These are phyloP conservation scores for Musa beccarii DNA, from an alignment of 176 grass and related monocot genomes.

Conservation along the genomic window DNA sequence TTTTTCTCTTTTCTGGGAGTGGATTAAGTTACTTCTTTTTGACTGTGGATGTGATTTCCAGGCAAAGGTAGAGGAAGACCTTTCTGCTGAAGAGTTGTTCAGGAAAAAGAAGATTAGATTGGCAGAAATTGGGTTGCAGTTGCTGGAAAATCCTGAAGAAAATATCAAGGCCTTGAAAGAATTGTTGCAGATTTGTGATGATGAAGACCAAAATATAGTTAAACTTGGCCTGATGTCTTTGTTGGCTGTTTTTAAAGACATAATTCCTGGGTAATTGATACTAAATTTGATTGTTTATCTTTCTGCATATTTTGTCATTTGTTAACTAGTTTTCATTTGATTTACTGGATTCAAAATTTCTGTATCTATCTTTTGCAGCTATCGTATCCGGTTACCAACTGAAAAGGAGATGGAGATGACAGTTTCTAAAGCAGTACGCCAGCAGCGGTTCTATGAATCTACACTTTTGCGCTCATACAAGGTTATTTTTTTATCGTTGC, in stretches of 20 bases:
- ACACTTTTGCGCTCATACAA: conserved; percentile 83
- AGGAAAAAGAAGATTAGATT: conserved; percentile 76
- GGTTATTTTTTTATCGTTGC: conserved; percentile 32
- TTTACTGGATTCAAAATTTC: conserved; percentile 11
- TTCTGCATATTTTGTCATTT: neutral
- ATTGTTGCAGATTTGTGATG: conserved; percentile 63
- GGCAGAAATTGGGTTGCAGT: conserved; percentile 72
- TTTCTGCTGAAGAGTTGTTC: conserved; percentile 83
- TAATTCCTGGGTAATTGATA: conserved; percentile 67
- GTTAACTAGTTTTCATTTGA: conserved; percentile 6
- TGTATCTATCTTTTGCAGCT: conserved; percentile 43
- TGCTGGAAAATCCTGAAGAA: conserved; percentile 85
- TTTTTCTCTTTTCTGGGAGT: neutral
- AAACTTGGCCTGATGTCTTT: conserved; percentile 83
- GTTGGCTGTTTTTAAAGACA: conserved; percentile 90
- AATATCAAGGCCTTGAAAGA: conserved; percentile 87
- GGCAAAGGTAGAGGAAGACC: conserved; percentile 84
- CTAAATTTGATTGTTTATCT: conserved; percentile 3
- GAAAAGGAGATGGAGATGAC: conserved; percentile 81
- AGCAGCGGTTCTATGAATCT: conserved; percentile 73
- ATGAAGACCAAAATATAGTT: conserved; percentile 61
- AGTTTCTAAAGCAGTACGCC: conserved; percentile 78
- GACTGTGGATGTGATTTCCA: conserved; percentile 23
- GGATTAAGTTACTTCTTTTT: neutral
- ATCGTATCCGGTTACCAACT: conserved; percentile 80